These are phyloP conservation scores for Linnemannia zychae DNA, from an alignment of 192 early-diverging fungal species.

Conservation along the genomic window DNA sequence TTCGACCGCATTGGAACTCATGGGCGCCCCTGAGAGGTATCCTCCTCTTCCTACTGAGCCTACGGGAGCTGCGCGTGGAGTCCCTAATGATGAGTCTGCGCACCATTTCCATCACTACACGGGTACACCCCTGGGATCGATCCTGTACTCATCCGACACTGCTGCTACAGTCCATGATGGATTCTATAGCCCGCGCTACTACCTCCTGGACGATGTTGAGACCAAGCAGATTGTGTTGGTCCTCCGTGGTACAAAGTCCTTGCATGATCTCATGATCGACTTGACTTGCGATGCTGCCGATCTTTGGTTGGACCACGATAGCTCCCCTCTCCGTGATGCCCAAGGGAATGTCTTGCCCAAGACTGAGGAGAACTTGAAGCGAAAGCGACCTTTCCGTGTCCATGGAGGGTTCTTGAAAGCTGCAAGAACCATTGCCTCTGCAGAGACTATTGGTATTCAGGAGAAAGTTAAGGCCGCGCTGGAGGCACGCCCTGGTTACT, in stretches of 20 bases:
- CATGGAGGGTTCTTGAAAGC: slow-evolving; percentile 62
- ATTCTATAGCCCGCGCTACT: slow-evolving; percentile 61
- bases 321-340: slow-evolving; percentile 25
- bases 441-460: slow-evolving; percentile 56
- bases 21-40: slow-evolving; percentile 48
- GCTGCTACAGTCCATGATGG: slow-evolving; percentile 41
- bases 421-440: slow-evolving; percentile 57
- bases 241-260: slow-evolving; percentile 64
- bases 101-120: slow-evolving; percentile 47
- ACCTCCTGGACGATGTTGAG: slow-evolving; percentile 60
- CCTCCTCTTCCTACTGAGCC: slow-evolving; percentile 24
- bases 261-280: slow-evolving; percentile 65
- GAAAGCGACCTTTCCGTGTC: slow-evolving; percentile 51
- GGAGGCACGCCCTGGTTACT: slow-evolving; percentile 57
- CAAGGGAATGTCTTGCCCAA: slow-evolving; percentile 20
- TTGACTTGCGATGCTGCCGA: slow-evolving; percentile 64
- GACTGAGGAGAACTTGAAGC: not conserved
- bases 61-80: not conserved
- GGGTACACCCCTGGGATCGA: slow-evolving; percentile 52
- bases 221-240: slow-evolving; percentile 61
- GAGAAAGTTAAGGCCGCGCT: slow-evolving; percentile 60
- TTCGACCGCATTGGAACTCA: slow-evolving; percentile 25
- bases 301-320: slow-evolving; percentile 59
- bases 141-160: slow-evolving; percentile 57
- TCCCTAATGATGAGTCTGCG: slow-evolving; percentile 7